Evolutionary conservation across 108 stramenopile genomes (phyloP).

Genomic region (Stephanodiscus minutulus): DNA sequence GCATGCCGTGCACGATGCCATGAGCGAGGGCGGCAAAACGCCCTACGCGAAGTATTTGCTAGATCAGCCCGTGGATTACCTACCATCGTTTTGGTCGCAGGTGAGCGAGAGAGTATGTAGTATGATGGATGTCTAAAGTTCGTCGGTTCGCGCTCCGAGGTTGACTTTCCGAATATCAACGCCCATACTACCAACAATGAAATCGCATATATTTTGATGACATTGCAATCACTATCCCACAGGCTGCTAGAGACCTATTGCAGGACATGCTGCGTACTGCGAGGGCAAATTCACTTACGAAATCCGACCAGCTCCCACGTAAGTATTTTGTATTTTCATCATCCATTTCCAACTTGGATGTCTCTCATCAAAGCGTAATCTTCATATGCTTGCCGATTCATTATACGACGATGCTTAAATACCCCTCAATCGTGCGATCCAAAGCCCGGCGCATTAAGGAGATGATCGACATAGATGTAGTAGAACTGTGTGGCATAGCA

Average conservation of each 20-base stretch:
- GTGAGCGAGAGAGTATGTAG: not conserved
- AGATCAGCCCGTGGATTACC: slow-evolving; percentile 9
- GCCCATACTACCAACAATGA: not conserved
- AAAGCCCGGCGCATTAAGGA: slow-evolving; percentile 15
- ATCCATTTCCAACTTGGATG: not conserved
- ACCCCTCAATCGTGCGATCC: too few species aligned
- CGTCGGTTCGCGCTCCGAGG: not conserved
- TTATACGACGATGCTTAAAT: not conserved
- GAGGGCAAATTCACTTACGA: not conserved
- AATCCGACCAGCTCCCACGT: slow-evolving; percentile 12
- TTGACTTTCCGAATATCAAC: not conserved
- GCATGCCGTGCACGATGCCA: too few species aligned
- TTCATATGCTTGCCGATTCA: too few species aligned
- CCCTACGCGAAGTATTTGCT: slow-evolving; percentile 64
- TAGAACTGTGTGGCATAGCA: slow-evolving; percentile 12
- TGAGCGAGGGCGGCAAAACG: slow-evolving; percentile 42
- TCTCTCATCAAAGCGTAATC: too few species aligned
- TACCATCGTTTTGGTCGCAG: slow-evolving; percentile 54
- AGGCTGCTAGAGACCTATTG: slow-evolving; percentile 48
- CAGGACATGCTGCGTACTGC: slow-evolving; percentile 26
- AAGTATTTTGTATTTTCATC: not conserved
- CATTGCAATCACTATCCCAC: too few species aligned
- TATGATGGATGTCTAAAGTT: too few species aligned
- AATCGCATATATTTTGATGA: not conserved
- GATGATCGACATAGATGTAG: slow-evolving; percentile 11